phyloP scores from a whole-genome alignment of 148 eudicot species.

The Camellia sinensis region DNA sequence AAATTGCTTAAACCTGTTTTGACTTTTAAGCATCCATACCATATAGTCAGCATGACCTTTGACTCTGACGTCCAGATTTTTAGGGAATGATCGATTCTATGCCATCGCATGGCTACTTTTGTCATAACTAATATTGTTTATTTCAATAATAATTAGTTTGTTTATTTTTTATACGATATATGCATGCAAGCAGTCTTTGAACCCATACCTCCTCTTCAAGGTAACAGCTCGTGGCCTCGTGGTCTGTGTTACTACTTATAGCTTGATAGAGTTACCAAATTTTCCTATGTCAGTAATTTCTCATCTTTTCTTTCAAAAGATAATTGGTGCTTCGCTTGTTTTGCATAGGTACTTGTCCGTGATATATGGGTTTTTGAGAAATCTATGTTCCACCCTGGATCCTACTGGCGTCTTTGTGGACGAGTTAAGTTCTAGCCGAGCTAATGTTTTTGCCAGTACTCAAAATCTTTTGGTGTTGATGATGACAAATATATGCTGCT shows the following conservation, averaged over 20 bases:
- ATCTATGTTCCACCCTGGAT: slow-evolving; percentile 73
- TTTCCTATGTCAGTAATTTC: neutral
- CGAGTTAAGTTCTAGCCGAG: slow-evolving; percentile 45
- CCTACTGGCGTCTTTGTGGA: slow-evolving; percentile 95
- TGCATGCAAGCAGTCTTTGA: neutral
- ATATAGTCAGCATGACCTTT: neutral
- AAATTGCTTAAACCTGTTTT: neutral
- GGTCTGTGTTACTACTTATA: neutral
- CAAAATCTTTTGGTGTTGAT: neutral
- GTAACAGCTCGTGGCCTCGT: neutral
- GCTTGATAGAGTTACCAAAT: neutral
- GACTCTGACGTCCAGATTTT: neutral
- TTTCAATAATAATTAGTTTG: neutral
- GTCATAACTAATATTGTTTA: neutral
- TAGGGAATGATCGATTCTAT: neutral
- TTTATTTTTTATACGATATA: neutral
- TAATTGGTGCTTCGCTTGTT: slow-evolving; percentile 4
- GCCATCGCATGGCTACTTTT: neutral
- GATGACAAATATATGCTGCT: neutral
- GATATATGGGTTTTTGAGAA: slow-evolving; percentile 97
- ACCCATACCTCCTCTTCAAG: neutral
- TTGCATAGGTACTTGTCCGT: slow-evolving; percentile 61
- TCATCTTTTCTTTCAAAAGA: neutral
- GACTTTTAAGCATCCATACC: no score
- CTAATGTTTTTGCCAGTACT: neutral